Evolutionary conservation across 495 filamentous ascomycete genomes (phyloP).

Genomic region (Annulohypoxylon nitens): DNA sequence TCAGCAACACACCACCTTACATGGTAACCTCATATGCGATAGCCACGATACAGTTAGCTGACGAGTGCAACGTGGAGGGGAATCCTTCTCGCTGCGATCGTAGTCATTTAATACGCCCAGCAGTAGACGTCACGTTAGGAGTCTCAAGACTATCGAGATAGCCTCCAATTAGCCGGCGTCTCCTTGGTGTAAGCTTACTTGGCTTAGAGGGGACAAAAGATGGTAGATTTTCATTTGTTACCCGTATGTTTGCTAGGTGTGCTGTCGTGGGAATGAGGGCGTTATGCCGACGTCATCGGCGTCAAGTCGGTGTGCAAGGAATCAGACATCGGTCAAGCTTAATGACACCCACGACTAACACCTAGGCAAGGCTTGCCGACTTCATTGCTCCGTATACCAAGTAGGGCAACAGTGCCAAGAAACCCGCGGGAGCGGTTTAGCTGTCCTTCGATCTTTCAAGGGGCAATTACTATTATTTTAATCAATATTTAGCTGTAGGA

Average conservation of each 20-base stretch:
- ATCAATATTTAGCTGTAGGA: constrained; percentile 19
- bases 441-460: constrained; percentile 20
- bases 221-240: constrained; percentile 33
- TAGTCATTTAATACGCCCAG: background rate
- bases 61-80: no score
- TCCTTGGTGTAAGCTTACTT: background rate
- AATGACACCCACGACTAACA: background rate
- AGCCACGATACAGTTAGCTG: background rate
- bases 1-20: background rate
- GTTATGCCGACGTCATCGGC: constrained; percentile 38
- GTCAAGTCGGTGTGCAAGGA: constrained; percentile 41
- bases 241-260: constrained; percentile 29
- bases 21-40: background rate
- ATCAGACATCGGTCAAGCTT: constrained; percentile 37
- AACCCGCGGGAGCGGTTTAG: constrained; percentile 40
- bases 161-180: background rate
- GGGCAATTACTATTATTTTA: constrained; percentile 19
- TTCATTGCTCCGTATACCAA: constrained; percentile 27
- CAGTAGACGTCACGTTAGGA: constrained; percentile 10
- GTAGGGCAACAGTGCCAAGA: constrained; percentile 39
- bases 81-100: background rate
- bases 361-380: constrained; percentile 16
- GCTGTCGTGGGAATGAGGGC: constrained; percentile 18
- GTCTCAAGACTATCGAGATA: background rate
- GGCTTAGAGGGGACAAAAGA: background rate